Evolutionary conservation across 352 stramenopile genomes (phyloP).

Genomic region (Blastocystis sp.): DNA sequence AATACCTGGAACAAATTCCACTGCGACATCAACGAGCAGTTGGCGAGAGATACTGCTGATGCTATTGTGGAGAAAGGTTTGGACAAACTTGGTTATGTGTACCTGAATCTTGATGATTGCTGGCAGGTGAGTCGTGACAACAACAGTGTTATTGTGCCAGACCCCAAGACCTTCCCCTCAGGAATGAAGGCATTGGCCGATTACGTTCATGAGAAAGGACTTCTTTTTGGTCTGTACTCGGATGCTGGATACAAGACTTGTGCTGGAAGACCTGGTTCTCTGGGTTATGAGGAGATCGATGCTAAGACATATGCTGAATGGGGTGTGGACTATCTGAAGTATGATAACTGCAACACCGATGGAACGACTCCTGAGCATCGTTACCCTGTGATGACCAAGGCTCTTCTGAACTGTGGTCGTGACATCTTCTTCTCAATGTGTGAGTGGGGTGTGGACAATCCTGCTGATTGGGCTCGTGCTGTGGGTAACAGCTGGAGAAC

Average conservation of each 20-base stretch:
- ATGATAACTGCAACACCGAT: constrained; percentile 66
- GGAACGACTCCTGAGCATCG: constrained; percentile 42
- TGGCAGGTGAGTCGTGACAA: constrained; percentile 63
- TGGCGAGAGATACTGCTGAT: constrained; percentile 65
- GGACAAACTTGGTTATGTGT: constrained; percentile 63
- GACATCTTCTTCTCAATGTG: constrained; percentile 65
- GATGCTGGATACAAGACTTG: constrained; percentile 65
- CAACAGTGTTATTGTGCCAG: constrained; percentile 58
- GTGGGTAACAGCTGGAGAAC: constrained; percentile 70
- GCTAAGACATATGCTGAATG: constrained; percentile 67
- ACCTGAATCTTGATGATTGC: constrained; percentile 66
- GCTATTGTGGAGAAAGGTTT: constrained; percentile 63
- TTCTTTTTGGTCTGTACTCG: constrained; percentile 65
- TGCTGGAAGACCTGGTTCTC: constrained; percentile 65
- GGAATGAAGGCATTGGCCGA: constrained; percentile 65
- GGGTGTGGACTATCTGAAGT: constrained; percentile 66
- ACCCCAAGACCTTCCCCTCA: constrained; percentile 65
- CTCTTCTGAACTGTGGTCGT: constrained; percentile 60
- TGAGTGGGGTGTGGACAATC: constrained; percentile 64
- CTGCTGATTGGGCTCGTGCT: constrained; percentile 54
- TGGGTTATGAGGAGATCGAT: constrained; percentile 67
- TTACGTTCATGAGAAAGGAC: constrained; percentile 65
- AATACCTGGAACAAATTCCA: constrained; percentile 66
- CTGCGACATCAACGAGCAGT: constrained; percentile 64
- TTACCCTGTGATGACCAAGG: constrained; percentile 64